Percentiles rank a stretch among this genome's conserved stretches.
Evolutionary conservation across 2,329 filamentous ascomycete species (phyloP).

Genomic region (Sporothrix phasma): DNA sequence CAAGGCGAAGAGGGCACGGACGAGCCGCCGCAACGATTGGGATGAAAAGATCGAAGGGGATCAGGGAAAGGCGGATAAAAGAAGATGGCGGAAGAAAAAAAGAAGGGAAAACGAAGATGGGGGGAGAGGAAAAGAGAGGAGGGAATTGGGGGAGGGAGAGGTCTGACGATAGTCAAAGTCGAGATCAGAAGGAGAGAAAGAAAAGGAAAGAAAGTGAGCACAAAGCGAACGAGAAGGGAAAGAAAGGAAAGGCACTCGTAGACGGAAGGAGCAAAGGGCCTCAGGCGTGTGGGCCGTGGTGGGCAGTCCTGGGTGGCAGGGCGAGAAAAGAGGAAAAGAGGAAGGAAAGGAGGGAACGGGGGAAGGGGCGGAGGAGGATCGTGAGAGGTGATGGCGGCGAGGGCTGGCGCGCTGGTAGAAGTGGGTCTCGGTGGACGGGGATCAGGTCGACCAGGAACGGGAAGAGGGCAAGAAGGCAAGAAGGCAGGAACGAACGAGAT

Average conservation of each 20-base stretch:
- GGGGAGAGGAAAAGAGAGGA: not conserved
- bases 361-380: not conserved
- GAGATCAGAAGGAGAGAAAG: not conserved
- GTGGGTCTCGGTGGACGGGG: not conserved
- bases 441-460: no score
- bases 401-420: constrained; percentile 6
- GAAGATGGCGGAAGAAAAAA: not conserved
- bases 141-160: not conserved
- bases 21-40: constrained; percentile 6
- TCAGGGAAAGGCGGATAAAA: not conserved
- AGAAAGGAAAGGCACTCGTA: not conserved
- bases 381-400: not conserved
- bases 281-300: not conserved
- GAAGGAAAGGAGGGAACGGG: not conserved
- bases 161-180: constrained; percentile 6
- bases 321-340: not conserved
- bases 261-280: constrained; percentile 3
- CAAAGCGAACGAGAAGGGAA: not conserved
- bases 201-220: not conserved
- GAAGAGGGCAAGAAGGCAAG: not conserved
- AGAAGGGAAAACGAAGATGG: not conserved
- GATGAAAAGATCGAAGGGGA: constrained; percentile 4
- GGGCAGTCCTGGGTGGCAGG: not conserved
- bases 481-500: not conserved
- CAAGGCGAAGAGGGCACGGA: not conserved